Base-by-base conservation (phyloP, 306 rosid species). In the Cucurbita pepo region DNA sequence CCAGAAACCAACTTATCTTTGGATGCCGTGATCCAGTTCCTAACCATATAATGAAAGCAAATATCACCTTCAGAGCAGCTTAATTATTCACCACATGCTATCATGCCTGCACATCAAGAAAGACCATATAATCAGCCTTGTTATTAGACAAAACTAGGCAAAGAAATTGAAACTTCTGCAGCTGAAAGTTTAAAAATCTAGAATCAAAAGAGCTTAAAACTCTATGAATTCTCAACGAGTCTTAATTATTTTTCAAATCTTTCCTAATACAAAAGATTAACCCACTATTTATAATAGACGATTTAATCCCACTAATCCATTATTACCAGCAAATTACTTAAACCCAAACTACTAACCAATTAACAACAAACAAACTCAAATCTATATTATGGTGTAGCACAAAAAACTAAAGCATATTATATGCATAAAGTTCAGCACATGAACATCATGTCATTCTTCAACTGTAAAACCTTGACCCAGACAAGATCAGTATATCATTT, bases 11-110 rank as follows among this genome's bases (percentile, higher is more conserved):
- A 73, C 64, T 53, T 38, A 72, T 54, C 81, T 78, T 64, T 61
- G 16, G 81, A 77, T 69, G 78, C 61, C 66, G 80, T 57, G 85
- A 79, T 83, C 81, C 81, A 85, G 83, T 84, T 78, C 79, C 91
- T 81, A 81, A 79, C 80, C 56, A 75, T 80, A 69, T 75, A 72
- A 37, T 72, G 63, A 72, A 30, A 56, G 63, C 45, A 45, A 65
- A 16, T 64, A 50, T 52, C 75, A 38, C 53, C 52, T 55, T 21
- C 38, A 71, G 76, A 72, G 9, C 76, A 40, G 53, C 18, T 56
- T 72, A 13, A 56, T 55, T 9, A 14, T 71, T 55, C 76, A 52
- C 64, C 71, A 75, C 9, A 50, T 34, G 57, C 37, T 62, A 16
- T 52, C 6, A 51, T 45, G 37, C 61, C 53, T 75, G 78, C 78